Conservation (phyloP, 192 early-diverging fungal genomes). For the Haplosporangium gracile region DNA sequence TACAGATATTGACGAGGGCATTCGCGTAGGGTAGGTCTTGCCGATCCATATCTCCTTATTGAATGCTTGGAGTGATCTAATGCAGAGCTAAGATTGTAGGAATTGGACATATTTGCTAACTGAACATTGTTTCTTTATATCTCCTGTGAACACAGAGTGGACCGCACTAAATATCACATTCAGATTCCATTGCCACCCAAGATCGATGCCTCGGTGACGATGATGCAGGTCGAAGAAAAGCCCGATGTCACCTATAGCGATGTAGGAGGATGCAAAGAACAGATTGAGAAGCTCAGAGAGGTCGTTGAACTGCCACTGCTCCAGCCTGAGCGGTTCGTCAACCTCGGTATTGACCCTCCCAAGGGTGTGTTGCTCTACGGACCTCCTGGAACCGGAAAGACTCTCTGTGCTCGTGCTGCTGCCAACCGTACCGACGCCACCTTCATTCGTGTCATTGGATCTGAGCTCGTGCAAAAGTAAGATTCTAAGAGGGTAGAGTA, state of each 20-base stretch:
- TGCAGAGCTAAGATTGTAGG: neutral
- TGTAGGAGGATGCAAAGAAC: slow-evolving; percentile 99
- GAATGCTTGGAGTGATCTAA: neutral
- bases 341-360: slow-evolving; percentile 98
- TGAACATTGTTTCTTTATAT: neutral
- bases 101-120: neutral
- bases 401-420: slow-evolving; percentile 96
- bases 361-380: slow-evolving; percentile 99
- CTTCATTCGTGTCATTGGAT: slow-evolving; percentile 99
- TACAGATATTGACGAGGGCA: slow-evolving; percentile 99
- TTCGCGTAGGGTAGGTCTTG: slow-evolving; percentile 89
- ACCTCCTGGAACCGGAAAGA: slow-evolving; percentile 97
- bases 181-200: slow-evolving; percentile 98
- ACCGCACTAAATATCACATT: slow-evolving; percentile 99
- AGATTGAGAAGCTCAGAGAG: slow-evolving; percentile 99
- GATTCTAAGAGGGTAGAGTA: neutral
- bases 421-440: slow-evolving; percentile 99
- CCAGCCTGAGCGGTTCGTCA: slow-evolving; percentile 96
- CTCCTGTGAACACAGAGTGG: slow-evolving; percentile 73
- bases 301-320: slow-evolving; percentile 98
- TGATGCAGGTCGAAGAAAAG: slow-evolving; percentile 99
- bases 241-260: slow-evolving; percentile 99
- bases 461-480: slow-evolving; percentile 97
- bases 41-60: neutral
- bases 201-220: slow-evolving; percentile 98